Percentiles rank a stretch among this genome's conserved stretches.
Conservation (phyloP, 2,329 filamentous ascomycete genomes). For the Phoma sp. region DNA sequence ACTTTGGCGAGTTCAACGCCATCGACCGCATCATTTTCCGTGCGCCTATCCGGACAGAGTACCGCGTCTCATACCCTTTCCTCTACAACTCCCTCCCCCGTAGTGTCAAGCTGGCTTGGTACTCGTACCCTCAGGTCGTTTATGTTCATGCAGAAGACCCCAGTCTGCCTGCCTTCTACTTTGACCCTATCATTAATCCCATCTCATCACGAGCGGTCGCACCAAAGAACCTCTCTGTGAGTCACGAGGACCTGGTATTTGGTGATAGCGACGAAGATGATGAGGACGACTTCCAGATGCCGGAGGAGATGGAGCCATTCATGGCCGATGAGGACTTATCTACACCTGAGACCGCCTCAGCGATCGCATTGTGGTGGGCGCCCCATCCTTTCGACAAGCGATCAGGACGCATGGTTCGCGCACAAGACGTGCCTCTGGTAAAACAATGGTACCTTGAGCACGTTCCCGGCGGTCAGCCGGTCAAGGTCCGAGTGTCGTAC, state of each 20-base stretch:
- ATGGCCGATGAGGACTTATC: slow-evolving; percentile 87
- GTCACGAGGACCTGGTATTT: slow-evolving; percentile 93
- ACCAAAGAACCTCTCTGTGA: slow-evolving; percentile 89
- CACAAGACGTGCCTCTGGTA: slow-evolving; percentile 93
- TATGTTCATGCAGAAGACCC: slow-evolving; percentile 88
- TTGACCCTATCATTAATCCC: slow-evolving; percentile 96
- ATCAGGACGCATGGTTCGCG: slow-evolving; percentile 93
- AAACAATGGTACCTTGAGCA: slow-evolving; percentile 99
- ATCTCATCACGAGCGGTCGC: slow-evolving; percentile 95
- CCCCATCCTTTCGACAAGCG: slow-evolving; percentile 94
- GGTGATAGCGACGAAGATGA: slow-evolving; percentile 83
- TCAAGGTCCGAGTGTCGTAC: slow-evolving; percentile 97
- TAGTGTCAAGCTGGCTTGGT: slow-evolving; percentile 92
- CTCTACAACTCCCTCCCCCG: slow-evolving; percentile 95
- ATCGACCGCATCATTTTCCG: slow-evolving; percentile 99
- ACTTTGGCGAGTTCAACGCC: slow-evolving; percentile 99
- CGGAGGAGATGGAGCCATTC: slow-evolving; percentile 82
- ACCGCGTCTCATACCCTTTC: slow-evolving; percentile 90
- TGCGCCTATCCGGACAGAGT: slow-evolving; percentile 91
- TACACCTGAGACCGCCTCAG: slow-evolving; percentile 85
- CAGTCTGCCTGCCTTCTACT: slow-evolving; percentile 93
- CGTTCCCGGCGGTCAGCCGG: slow-evolving; percentile 85
- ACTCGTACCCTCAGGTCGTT: slow-evolving; percentile 90
- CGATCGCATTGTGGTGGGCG: slow-evolving; percentile 97
- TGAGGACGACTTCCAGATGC: slow-evolving; percentile 82